phyloP scores from a whole-genome alignment of 495 filamentous ascomycete species.

The Aspergillus heteromorphus region DNA sequence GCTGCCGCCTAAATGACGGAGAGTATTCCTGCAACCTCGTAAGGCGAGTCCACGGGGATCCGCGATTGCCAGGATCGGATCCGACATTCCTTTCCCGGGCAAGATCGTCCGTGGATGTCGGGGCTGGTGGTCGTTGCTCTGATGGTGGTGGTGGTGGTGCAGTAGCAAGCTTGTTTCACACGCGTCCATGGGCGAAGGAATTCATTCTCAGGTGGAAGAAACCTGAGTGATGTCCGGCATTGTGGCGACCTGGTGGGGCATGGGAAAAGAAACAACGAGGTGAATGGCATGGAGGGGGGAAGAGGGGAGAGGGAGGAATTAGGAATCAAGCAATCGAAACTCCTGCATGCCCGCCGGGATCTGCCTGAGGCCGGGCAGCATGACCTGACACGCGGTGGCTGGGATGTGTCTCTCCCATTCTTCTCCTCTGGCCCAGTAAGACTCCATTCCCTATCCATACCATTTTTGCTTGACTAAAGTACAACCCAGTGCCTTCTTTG shows the following conservation, averaged over 20 bases:
- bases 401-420: no score
- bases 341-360: neutral
- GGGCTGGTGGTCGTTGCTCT: neutral
- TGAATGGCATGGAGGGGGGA: constrained; percentile 7
- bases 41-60: neutral
- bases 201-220: neutral
- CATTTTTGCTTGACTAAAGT: no score
- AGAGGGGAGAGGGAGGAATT: neutral
- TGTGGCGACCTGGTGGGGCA: neutral
- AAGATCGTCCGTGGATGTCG: neutral
- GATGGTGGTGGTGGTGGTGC: no score
- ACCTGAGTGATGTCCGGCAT: neutral
- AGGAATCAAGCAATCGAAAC: neutral
- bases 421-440: no score
- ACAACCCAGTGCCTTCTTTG: no score
- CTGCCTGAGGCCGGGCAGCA: neutral
- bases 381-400: no score
- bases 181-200: neutral
- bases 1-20: neutral
- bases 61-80: neutral
- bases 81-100: neutral
- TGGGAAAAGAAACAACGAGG: constrained; percentile 43
- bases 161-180: neutral
- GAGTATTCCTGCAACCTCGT: neutral
- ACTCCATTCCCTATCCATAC: no score